These are phyloP conservation scores for Rusavskia elegans DNA, from an alignment of 495 filamentous ascomycete species.

Conservation along the genomic window DNA sequence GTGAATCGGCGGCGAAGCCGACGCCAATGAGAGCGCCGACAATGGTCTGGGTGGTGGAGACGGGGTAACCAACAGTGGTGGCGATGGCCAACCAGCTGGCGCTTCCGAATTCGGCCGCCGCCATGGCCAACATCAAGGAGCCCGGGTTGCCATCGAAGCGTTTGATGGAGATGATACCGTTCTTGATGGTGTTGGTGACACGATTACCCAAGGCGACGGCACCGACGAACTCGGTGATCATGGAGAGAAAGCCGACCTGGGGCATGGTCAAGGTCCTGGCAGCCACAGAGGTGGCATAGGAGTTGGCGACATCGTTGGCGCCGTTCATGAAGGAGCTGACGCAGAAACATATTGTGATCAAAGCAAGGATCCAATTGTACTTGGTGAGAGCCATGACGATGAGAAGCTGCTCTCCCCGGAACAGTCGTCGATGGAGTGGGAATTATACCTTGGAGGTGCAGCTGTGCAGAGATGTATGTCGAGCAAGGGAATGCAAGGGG, in stretches of 20 bases:
- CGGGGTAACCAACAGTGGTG: conserved; percentile 38
- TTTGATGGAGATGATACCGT: conserved; percentile 40
- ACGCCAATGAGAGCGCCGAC: conserved; percentile 47
- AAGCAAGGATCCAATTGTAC: conserved; percentile 34
- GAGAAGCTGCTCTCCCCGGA: too few relatives aligned
- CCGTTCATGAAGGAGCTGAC: conserved; percentile 30
- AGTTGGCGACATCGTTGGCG: conserved; percentile 31
- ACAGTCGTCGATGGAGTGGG: too few relatives aligned
- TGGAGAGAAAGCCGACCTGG: conserved; percentile 22
- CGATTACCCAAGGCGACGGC: conserved; percentile 47
- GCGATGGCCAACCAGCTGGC: conserved; percentile 42
- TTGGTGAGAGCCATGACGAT: conserved; percentile 9
- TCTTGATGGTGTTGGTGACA: conserved; percentile 51
- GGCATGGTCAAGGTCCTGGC: conserved; percentile 24
- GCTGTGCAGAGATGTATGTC: too few relatives aligned
- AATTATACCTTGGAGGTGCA: too few relatives aligned
- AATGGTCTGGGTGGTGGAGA: conserved; percentile 51
- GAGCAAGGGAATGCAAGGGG: too few relatives aligned
- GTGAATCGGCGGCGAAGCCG: conserved; percentile 41
- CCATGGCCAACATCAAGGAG: conserved; percentile 45
- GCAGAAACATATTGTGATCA: conserved; percentile 28
- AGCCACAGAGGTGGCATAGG: conserved; percentile 26
- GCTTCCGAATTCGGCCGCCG: conserved; percentile 42
- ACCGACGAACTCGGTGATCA: conserved; percentile 36
- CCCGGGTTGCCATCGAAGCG: conserved; percentile 35